Evolutionary conservation across 2,329 filamentous ascomycete species (phyloP).

Genomic region (Tolypocladium inflatum): DNA sequence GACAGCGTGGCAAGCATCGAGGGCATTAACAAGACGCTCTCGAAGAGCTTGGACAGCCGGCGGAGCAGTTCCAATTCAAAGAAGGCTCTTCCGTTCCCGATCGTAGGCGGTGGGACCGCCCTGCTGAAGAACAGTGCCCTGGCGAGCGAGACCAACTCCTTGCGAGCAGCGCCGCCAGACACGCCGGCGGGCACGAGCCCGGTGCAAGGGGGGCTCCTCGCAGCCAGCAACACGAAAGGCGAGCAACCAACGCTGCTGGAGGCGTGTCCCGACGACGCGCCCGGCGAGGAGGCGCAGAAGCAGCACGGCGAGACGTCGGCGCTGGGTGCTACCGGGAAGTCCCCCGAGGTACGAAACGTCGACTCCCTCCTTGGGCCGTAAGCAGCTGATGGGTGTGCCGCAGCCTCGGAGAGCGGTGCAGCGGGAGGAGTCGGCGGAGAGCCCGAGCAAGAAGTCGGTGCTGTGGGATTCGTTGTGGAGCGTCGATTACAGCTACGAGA

Average conservation of each 20-base stretch:
- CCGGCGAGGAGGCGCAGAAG: conserved; percentile 5
- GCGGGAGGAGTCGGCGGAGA: conserved; percentile 29
- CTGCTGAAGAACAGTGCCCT: conserved; percentile 40
- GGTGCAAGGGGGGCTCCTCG: conserved; percentile 20
- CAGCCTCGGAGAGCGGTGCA: conserved; percentile 19
- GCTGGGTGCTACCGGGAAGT: conserved; percentile 12
- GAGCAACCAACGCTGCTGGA: conserved; percentile 6
- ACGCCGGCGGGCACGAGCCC: conserved; percentile 31
- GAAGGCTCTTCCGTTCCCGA: conserved; percentile 54
- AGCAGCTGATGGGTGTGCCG: conserved; percentile 19
- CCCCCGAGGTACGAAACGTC: conserved; percentile 44
- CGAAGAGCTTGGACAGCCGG: conserved; percentile 83
- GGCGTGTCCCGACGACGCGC: conserved; percentile 2
- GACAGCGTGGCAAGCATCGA: conserved; percentile 51
- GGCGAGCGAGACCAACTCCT: conserved; percentile 49
- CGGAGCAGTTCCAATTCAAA: conserved; percentile 81
- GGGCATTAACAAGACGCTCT: conserved; percentile 67
- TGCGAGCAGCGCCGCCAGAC: conserved; percentile 38
- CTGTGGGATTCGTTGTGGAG: conserved; percentile 56
- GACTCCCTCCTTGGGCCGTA: conserved; percentile 41
- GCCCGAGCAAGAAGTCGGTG: conserved; percentile 39
- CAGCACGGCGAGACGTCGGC: conserved; percentile 16
- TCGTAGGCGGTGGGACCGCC: conserved; percentile 26
- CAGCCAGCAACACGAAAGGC: conserved; percentile 11
- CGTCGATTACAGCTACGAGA: conserved; percentile 47